phyloP scores from a whole-genome alignment of 306 rosid genomes.

The Carpinus viminea region DNA sequence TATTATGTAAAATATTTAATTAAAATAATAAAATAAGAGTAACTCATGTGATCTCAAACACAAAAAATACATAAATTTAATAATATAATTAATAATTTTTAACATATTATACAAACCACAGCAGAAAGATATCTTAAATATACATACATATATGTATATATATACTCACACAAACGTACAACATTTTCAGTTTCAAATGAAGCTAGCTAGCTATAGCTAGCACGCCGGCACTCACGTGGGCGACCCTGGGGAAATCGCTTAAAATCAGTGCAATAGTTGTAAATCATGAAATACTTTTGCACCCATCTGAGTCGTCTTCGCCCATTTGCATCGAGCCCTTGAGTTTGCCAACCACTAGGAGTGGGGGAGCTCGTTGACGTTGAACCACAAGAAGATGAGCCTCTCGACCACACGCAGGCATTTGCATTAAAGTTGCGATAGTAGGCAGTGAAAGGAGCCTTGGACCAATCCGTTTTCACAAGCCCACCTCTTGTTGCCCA shows the following conservation, averaged over 20 bases:
- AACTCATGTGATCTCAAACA: no score
- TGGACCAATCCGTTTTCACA: slow-evolving; percentile 41
- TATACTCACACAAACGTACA: no score
- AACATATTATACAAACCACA: no score
- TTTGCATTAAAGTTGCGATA: slow-evolving; percentile 29
- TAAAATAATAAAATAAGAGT: no score
- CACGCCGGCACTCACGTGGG: slow-evolving; percentile 29
- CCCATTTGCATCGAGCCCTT: slow-evolving; percentile 22
- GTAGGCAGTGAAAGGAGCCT: slow-evolving; percentile 44
- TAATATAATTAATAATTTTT: no score
- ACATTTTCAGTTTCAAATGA: no score
- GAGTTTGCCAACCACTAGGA: slow-evolving; percentile 19
- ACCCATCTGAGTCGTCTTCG: slow-evolving; percentile 37
- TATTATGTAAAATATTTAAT: no score
- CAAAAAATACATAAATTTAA: no score
- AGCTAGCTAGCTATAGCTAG: no score
- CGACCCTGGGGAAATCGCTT: slow-evolving; percentile 35
- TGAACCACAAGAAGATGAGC: background rate
- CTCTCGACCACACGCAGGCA: slow-evolving; percentile 17
- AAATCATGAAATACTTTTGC: slow-evolving; percentile 31
- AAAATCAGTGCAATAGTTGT: slow-evolving; percentile 31
- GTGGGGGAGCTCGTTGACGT: background rate
- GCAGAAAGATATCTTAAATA: no score
- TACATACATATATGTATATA: no score
- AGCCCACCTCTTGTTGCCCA: slow-evolving; percentile 43